A percentile compares a stretch with the other conserved stretches of the same genome.
phyloP scores from a whole-genome alignment of 768 basidiomycete genomes.

The Pisolithus orientalis region DNA sequence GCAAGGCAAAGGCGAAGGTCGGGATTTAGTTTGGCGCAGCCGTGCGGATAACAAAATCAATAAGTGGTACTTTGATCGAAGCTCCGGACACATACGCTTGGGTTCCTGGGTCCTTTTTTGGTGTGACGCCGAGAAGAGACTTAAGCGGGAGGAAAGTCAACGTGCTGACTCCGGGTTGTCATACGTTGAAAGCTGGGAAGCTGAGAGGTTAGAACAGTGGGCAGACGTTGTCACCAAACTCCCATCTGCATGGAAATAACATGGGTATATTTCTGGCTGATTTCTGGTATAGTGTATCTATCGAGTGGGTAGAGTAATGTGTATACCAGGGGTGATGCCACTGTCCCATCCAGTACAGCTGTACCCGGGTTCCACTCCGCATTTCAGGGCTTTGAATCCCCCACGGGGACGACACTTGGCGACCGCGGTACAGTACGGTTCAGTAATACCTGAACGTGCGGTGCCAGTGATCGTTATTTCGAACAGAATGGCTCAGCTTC shows the following conservation, averaged over 20 bases:
- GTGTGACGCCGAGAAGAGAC: slow-evolving; percentile 92
- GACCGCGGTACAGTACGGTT: too few species aligned
- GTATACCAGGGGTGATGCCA: too few species aligned
- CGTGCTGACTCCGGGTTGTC: slow-evolving; percentile 59
- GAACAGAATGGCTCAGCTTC: too few species aligned
- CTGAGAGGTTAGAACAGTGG: slow-evolving; percentile 66
- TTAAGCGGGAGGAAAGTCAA: slow-evolving; percentile 63
- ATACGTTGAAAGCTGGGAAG: slow-evolving; percentile 73
- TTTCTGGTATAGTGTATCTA: too few species aligned
- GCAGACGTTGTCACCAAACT: slow-evolving; percentile 59
- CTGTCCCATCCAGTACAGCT: too few species aligned
- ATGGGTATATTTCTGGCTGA: background rate
- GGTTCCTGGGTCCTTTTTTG: slow-evolving; percentile 93
- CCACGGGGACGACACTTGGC: too few species aligned
- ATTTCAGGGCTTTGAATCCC: too few species aligned
- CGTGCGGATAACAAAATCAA: slow-evolving; percentile 93
- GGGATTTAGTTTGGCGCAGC: slow-evolving; percentile 94
- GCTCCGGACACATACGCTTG: slow-evolving; percentile 82
- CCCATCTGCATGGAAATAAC: slow-evolving; percentile 71
- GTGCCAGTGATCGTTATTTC: too few species aligned
- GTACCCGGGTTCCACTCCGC: too few species aligned
- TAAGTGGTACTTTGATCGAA: slow-evolving; percentile 98
- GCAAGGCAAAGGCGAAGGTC: slow-evolving; percentile 82
- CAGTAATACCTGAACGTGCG: too few species aligned
- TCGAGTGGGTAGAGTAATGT: too few species aligned